phyloP scores from a whole-genome alignment of 139 green algal species.

The Chlamydomonas urium region DNA sequence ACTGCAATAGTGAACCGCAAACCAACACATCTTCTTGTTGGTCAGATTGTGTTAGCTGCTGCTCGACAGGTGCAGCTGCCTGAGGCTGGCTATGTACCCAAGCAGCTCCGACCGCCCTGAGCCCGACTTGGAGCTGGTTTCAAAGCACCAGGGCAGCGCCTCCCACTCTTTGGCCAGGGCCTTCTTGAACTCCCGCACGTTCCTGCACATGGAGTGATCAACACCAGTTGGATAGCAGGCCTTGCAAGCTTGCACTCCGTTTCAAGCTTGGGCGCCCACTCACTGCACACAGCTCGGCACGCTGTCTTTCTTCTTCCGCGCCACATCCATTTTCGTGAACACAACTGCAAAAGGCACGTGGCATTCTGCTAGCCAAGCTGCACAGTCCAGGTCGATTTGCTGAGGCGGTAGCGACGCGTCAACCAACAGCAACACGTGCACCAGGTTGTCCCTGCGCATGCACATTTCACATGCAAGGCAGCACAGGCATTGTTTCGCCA shows the following conservation, averaged over 20 bases:
- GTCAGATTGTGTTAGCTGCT: too few species aligned
- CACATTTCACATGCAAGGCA: too few species aligned
- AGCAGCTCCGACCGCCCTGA: conserved; percentile 41
- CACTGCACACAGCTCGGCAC: too few species aligned
- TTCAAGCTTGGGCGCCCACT: too few species aligned
- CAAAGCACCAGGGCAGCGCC: conserved; percentile 48
- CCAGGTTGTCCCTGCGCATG: conserved; percentile 65
- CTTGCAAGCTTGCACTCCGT: too few species aligned
- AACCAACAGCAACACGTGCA: conserved; percentile 87
- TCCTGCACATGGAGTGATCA: neutral
- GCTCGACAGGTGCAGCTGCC: conserved; percentile 17
- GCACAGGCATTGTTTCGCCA: too few species aligned
- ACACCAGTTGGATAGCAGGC: too few species aligned
- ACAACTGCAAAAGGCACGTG: conserved; percentile 46
- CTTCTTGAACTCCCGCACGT: conserved; percentile 24
- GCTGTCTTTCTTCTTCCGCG: conserved; percentile 31
- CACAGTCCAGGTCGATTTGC: too few species aligned
- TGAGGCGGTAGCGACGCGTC: conserved; percentile 54
- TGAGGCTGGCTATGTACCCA: conserved; percentile 40
- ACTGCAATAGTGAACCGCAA: too few species aligned
- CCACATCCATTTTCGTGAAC: conserved; percentile 46
- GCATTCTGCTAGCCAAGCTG: too few species aligned
- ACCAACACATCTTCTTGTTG: too few species aligned
- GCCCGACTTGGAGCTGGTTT: conserved; percentile 43
- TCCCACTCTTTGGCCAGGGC: conserved; percentile 43